A percentile compares a stretch with the other conserved stretches of the same genome.
Evolutionary conservation across 2,329 filamentous ascomycete species (phyloP).

Genomic region (Fusarium udum): DNA sequence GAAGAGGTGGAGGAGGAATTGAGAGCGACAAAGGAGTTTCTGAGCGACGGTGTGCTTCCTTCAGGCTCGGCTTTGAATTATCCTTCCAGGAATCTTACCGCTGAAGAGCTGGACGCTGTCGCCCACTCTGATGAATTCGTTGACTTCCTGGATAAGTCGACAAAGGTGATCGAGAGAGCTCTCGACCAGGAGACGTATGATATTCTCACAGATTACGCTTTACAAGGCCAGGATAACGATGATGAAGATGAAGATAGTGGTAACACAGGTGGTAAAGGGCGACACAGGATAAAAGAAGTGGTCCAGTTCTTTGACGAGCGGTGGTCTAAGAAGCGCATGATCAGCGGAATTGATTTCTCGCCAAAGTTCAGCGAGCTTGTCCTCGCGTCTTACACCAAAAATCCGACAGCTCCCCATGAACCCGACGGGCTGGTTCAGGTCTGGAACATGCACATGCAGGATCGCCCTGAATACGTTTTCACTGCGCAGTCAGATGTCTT

Average conservation of each 20-base stretch:
- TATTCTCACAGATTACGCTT: constrained; percentile 91
- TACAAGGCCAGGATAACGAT: constrained; percentile 77
- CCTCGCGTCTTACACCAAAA: constrained; percentile 96
- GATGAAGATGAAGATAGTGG: constrained; percentile 84
- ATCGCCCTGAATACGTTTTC: constrained; percentile 95
- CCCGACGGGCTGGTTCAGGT: constrained; percentile 93
- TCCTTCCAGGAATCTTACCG: constrained; percentile 80
- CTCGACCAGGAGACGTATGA: constrained; percentile 93
- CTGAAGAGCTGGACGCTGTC: constrained; percentile 89
- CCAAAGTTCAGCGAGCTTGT: constrained; percentile 94
- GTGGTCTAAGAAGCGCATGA: constrained; percentile 98
- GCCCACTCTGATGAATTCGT: constrained; percentile 93
- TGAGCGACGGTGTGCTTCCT: constrained; percentile 55
- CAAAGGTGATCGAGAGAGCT: constrained; percentile 95
- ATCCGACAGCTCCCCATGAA: constrained; percentile 92
- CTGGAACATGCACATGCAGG: constrained; percentile 96
- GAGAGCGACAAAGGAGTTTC: constrained; percentile 72
- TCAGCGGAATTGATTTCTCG: constrained; percentile 94
- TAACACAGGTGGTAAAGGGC: constrained; percentile 74
- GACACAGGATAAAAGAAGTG: constrained; percentile 83
- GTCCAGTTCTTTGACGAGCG: constrained; percentile 94
- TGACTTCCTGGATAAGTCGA: constrained; percentile 93
- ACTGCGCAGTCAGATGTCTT: constrained; percentile 96
- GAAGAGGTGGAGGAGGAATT: constrained; percentile 94
- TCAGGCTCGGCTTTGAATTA: constrained; percentile 62